A percentile compares a stretch with the other conserved stretches of the same genome.
These are phyloP conservation scores for Leccinum pachyderme DNA, from an alignment of 1,284 basidiomycete species.

Conservation along the genomic window DNA sequence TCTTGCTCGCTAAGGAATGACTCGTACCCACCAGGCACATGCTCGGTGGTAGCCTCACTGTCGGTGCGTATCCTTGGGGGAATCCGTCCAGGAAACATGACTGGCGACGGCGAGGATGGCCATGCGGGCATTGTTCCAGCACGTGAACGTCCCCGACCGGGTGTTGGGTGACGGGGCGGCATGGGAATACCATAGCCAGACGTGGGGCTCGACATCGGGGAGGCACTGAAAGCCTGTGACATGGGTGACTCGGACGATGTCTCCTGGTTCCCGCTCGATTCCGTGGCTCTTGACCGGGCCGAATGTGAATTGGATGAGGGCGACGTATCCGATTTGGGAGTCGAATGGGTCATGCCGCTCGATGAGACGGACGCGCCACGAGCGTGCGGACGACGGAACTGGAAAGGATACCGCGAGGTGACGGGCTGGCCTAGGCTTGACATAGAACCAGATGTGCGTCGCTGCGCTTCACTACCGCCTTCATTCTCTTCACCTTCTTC, in stretches of 20 bases:
- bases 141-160: conserved; percentile 41
- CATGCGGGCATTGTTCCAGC: conserved; percentile 51
- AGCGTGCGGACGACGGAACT: conserved; percentile 51
- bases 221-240: conserved; percentile 31
- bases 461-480: conserved; percentile 43
- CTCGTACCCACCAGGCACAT: conserved; percentile 29
- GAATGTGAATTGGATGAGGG: conserved; percentile 45
- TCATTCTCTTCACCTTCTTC: conserved; percentile 42
- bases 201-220: conserved; percentile 34
- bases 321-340: conserved; percentile 35
- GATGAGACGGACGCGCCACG: conserved; percentile 48
- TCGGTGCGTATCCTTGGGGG: conserved; percentile 42
- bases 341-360: conserved; percentile 29
- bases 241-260: conserved; percentile 49
- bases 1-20: conserved; percentile 38
- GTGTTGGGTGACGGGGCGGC: conserved; percentile 64
- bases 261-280: conserved; percentile 58
- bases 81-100: conserved; percentile 39
- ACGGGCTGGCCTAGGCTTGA: conserved; percentile 78
- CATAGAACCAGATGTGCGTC: conserved; percentile 71
- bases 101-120: conserved; percentile 45
- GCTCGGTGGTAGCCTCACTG: conserved; percentile 38
- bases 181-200: conserved; percentile 58
- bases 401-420: conserved; percentile 66
- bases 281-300: conserved; percentile 43